Evolutionary conservation across 164 flowering plant genomes (phyloP), one percentile per base, ranked within the genome.

Genomic region (Berberis thunbergii): DNA sequence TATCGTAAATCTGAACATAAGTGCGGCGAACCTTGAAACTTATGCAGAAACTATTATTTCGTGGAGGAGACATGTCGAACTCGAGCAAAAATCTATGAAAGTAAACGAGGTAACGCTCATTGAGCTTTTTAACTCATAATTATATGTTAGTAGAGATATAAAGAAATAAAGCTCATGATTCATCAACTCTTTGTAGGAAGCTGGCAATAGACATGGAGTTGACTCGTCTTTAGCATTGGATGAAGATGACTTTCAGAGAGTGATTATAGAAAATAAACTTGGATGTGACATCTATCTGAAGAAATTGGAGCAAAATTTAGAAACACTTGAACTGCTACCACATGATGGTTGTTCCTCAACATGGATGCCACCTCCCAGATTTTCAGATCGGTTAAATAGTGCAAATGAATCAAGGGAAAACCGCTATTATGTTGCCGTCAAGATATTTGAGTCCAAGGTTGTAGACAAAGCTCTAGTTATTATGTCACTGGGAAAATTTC

Each of bases 291-390:
- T 95, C 43, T 89, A 76, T 73, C 62, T 95, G 72, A 95, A 84
- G 76, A 85, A 75, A 67, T 57, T 68, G 60, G 96, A 82, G 65
- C 77, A 82, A 57, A 78, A 83, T 70, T 64, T 79, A 38, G 86
- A 85, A 59, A 53, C 72, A 42, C 73, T 86, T 62, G 85, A 83
- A n/a, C 59, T 84, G 59, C 70, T 95, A 55, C 83, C 65, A 71
- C 74, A 76, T 75, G 83, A 72, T 61, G 79, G 76, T 48, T 62
- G 54, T 65, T 72, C 80, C 56, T 81, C 86, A 66, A 79, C 84
- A 40, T 88, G 94, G 96, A 65, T 89, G 62, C 96, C 97, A 64
- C 99, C 99, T 74, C 89, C 92, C 69, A 82, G 86, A 71, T 91
- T 88, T 72, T 81, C 94, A 59, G 91, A 88, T 67, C 80, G 94